Evolutionary conservation across 2,329 filamentous ascomycete genomes (phyloP), one percentile per base, ranked within the genome.

Genomic region (Fusarium sp.): DNA sequence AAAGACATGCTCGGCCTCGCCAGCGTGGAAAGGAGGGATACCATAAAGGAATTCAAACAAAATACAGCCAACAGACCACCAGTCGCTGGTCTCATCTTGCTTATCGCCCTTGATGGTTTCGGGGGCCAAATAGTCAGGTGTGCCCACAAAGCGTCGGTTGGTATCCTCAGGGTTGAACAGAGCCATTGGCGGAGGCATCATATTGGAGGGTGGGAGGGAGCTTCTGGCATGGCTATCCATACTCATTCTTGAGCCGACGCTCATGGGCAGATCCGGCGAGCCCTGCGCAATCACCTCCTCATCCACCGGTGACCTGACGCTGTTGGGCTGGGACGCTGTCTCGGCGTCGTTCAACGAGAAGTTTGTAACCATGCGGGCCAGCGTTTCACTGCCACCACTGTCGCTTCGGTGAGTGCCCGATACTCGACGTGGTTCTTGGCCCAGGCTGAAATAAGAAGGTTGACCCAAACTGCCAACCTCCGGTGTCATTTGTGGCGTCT

Each of bases 11-110:
- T 99, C 96, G 0, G 96, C 94, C 47, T 94, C 94, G 21, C 87
- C 84, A 2, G 94, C 96, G 78, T 98, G 94, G 79, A 99, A 99
- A 1, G 96, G 96, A 1, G 96, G 96, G 60, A 93, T 91, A 1
- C 96, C 96, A 76, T 93, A 98, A 4, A 99, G 83, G 71, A 97
- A 98, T 76, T 99, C 96, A 75, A 98, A 99, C 80, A 98, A 84
- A 73, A 99, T 98, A 78, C 97, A 99, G 1, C 96, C 96, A n/a
- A 99, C 87, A 22, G 96, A 98, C 96, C 96, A 99, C 96, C 96
- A 99, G 89, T 99, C 96, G 77, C 96, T 98, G 71, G 95, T 96
- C 79, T 98, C 95, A 76, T 99, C 96, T 79, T 99, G 96, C 3
- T 95, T 94, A 70, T 94, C 90, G 50, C 97, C 96, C 70, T 94